Conservation (phyloP, 768 basidiomycete species). For the Panellus pusillus region DNA sequence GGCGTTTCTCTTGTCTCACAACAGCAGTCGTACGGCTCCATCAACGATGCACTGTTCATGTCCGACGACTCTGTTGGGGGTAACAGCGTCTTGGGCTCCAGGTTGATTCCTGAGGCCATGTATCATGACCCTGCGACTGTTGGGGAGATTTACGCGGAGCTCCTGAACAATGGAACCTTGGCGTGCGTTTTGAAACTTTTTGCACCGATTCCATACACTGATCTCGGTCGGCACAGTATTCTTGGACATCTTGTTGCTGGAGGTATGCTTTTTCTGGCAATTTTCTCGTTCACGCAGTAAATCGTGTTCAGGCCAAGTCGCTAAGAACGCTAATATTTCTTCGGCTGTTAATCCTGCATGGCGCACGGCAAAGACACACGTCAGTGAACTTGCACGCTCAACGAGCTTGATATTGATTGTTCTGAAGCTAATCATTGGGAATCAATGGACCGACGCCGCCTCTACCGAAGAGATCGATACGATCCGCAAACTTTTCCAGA, state of each 20-base stretch:
- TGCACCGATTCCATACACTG: too few species aligned
- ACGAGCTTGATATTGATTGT: not conserved
- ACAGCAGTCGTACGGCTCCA: not conserved
- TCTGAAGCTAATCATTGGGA: slow-evolving; percentile 17
- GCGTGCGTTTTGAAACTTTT: not conserved
- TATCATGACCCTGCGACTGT: slow-evolving; percentile 20
- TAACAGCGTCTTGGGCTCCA: slow-evolving; percentile 20
- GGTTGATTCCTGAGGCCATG: slow-evolving; percentile 18
- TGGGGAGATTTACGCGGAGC: slow-evolving; percentile 23
- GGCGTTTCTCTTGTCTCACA: slow-evolving; percentile 15
- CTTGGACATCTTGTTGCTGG: slow-evolving; percentile 24
- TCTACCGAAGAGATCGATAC: slow-evolving; percentile 18
- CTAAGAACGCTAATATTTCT: slow-evolving; percentile 31
- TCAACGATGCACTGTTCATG: slow-evolving; percentile 20
- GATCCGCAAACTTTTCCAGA: slow-evolving; percentile 24
- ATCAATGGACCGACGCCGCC: slow-evolving; percentile 17
- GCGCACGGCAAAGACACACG: slow-evolving; percentile 38
- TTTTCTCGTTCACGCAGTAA: not conserved
- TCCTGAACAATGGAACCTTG: slow-evolving; percentile 21
- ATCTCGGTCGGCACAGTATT: slow-evolving; percentile 7
- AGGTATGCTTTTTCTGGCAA: slow-evolving; percentile 7
- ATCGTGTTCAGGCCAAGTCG: slow-evolving; percentile 28
- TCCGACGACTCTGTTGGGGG: slow-evolving; percentile 18
- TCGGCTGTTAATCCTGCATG: slow-evolving; percentile 35
- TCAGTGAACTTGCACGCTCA: slow-evolving; percentile 16